Evolutionary conservation across 2,329 filamentous ascomycete species (phyloP).

Genomic region (Volutella citrinella): DNA sequence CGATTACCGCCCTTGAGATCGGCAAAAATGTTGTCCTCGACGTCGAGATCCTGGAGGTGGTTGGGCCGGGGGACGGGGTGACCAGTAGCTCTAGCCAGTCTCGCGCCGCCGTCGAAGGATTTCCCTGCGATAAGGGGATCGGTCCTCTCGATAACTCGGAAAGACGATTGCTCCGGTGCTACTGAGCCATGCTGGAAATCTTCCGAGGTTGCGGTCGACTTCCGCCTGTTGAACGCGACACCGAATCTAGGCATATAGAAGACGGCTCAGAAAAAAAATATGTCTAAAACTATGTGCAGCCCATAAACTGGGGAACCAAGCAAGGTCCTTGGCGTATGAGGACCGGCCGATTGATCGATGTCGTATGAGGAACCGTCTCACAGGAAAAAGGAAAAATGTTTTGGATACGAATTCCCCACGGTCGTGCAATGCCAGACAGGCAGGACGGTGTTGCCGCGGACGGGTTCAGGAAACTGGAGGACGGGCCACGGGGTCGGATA

Average conservation of each 20-base stretch:
- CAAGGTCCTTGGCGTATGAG: constrained; percentile 6
- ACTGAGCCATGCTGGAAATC: constrained; percentile 50
- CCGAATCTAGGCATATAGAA: constrained; percentile 61
- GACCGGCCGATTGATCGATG: constrained; percentile 12
- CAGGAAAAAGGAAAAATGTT: constrained; percentile 10
- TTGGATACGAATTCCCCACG: constrained; percentile 11
- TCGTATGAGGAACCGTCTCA: constrained; percentile 15
- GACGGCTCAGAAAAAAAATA: constrained; percentile 13
- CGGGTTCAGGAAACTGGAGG: constrained; percentile 22
- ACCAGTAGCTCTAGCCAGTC: constrained; percentile 36
- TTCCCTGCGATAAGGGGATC: constrained; percentile 43
- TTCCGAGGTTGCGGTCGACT: constrained; percentile 54
- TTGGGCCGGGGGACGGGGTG: constrained; percentile 37
- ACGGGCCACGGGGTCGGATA: constrained; percentile 20
- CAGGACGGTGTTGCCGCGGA: constrained; percentile 21
- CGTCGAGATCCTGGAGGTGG: constrained; percentile 37
- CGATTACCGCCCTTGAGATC: constrained; percentile 52
- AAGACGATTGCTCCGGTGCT: constrained; percentile 48
- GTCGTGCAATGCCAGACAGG: constrained; percentile 16
- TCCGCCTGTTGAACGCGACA: constrained; percentile 57
- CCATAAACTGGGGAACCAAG: constrained; percentile 20
- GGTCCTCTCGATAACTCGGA: constrained; percentile 55
- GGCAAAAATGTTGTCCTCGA: constrained; percentile 58
- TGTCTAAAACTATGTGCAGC: constrained; percentile 24
- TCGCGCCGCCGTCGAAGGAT: constrained; percentile 50